phyloP scores from a whole-genome alignment of 176 grass and related monocot genomes.

The Bromus sterilis region DNA sequence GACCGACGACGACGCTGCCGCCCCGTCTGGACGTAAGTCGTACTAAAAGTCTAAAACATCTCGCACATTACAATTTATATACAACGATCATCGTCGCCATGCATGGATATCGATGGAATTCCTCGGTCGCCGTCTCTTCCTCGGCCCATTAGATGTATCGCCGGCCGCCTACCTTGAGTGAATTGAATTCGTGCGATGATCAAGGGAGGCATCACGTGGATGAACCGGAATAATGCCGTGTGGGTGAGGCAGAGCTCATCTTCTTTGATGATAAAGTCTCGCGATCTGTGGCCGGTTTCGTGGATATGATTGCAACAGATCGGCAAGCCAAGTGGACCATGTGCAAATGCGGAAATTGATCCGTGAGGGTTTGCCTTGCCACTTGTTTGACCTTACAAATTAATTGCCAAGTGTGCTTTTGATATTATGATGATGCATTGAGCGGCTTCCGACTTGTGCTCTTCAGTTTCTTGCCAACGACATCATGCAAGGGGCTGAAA shows the following conservation, averaged over 20 bases:
- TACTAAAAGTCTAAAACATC: too few relatives aligned
- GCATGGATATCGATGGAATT: not conserved
- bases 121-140: not conserved
- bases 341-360: too few relatives aligned
- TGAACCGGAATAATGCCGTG: not conserved
- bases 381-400: not conserved
- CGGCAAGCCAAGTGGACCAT: not conserved
- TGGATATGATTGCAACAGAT: not conserved
- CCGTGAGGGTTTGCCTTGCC: too few relatives aligned
- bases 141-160: not conserved
- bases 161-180: not conserved
- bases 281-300: not conserved
- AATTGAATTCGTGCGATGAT: not conserved
- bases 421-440: not conserved
- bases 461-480: not conserved
- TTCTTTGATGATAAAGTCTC: not conserved
- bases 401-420: not conserved
- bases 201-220: not conserved
- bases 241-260: not conserved
- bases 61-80: not conserved
- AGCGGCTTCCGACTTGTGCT: not conserved
- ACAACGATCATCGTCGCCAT: not conserved
- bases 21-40: not conserved
- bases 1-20: conserved; percentile 51
- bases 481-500: too few relatives aligned